Base-by-base conservation (phyloP, 2,329 filamentous ascomycete species). In the Exophiala oligosperma region DNA sequence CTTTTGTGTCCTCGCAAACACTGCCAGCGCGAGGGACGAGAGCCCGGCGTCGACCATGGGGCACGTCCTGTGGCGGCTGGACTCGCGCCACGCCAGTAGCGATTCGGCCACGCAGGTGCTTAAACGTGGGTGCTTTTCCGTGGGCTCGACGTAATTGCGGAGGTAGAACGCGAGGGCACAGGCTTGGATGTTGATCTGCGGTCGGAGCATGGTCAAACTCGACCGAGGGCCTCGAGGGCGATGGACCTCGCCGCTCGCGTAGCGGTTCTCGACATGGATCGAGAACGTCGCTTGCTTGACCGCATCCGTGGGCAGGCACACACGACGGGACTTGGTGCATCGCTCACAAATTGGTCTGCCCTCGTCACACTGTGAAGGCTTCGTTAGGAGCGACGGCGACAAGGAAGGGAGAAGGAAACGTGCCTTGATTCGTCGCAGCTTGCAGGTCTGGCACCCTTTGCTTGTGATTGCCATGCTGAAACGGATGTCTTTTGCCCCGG, bases 151-250 rank as follows among this genome's bases (percentile, higher is more conserved):
- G 57, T 70, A 63, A 24, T 60, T 58, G 9, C 62, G 48, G 4
- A 67, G 21, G 44, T 66, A 70, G 55, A 69, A 69, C 9, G 52
- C 55, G 48, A 68, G 8, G 6, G 68, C 68, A 53, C 56, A 48
- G 8, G 65, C 61, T 50, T 66, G 47, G 32, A 71, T 37, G 57
- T 70, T 67, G 14, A 63, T 38, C 2, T 57, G 41, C 14, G 63
- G 59, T 53, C 53, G 63, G 7, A 56, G 37, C 26, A 54, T 49
- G 29, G 54, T 60, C 29, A 62, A 26, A 35, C 40, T 64, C 40
- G 68, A 63, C 24, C 69, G 68, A 43, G 69, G 69, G 12, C 69
- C 69, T 62, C 69, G 61, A n/a, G 69, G 69, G 2, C 69, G 66
- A 40, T 70, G 70, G 9, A 21, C 56, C 24, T 63, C 52, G 5